phyloP scores from a whole-genome alignment of 148 eudicot species.

The Fagopyrum tataricum region DNA sequence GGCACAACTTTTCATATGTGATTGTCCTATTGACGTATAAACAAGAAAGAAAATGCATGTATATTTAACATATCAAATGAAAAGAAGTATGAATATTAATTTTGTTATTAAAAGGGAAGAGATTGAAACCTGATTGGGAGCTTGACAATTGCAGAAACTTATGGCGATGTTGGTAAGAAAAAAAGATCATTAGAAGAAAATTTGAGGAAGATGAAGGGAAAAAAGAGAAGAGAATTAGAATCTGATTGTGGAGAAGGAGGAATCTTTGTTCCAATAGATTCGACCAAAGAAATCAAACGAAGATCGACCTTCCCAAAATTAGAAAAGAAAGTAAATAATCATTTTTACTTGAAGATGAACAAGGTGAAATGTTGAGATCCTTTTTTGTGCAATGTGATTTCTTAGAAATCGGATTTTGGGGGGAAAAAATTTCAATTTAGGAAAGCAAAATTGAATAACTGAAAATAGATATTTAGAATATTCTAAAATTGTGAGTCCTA shows the following conservation, averaged over 20 bases:
- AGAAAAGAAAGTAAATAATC: not conserved
- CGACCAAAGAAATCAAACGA: not conserved
- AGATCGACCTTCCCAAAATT: not conserved
- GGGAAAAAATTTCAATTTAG: too few species aligned
- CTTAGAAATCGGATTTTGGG: too few species aligned
- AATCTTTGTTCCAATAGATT: not conserved
- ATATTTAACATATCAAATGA: not conserved
- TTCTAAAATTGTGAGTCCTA: too few species aligned
- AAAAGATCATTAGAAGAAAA: not conserved
- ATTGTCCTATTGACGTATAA: not conserved
- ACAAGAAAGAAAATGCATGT: not conserved
- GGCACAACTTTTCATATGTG: conserved; percentile 20
- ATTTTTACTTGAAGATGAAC: not conserved
- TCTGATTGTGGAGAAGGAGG: not conserved
- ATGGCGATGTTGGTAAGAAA: not conserved
- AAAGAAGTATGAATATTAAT: conserved; percentile 10
- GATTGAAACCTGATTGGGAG: conserved; percentile 28
- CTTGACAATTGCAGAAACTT: not conserved
- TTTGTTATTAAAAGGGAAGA: conserved; percentile 1
- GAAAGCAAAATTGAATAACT: too few species aligned
- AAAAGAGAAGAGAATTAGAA: not conserved
- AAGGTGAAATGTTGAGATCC: too few species aligned
- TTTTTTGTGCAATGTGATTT: not conserved
- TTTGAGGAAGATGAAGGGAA: not conserved
- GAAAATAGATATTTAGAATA: too few species aligned